A percentile compares a stretch with the other conserved stretches of the same genome.
Evolutionary conservation across 2,329 filamentous ascomycete species (phyloP).

Genomic region (Pseudogymnoascus sp.): DNA sequence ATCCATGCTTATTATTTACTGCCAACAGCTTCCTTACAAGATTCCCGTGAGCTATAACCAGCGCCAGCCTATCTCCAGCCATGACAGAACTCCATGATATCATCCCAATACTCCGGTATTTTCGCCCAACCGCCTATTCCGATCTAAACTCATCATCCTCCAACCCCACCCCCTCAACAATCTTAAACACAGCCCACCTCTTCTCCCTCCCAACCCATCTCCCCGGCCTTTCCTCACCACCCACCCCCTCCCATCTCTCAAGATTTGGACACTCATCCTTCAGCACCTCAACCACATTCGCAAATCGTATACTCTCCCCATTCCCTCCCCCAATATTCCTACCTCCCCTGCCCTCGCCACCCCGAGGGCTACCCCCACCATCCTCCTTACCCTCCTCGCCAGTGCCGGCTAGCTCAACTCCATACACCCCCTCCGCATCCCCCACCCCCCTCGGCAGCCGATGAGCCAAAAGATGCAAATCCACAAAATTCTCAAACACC

Average conservation of each 20-base stretch:
- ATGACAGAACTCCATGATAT: neutral
- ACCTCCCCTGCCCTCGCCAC: constrained; percentile 6
- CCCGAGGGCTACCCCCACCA: constrained; percentile 8
- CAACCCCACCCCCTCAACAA: neutral
- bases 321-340: constrained; percentile 8
- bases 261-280: constrained; percentile 21
- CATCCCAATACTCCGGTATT: neutral
- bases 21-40: too few species aligned
- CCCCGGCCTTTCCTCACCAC: neutral
- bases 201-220: neutral
- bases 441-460: constrained; percentile 33
- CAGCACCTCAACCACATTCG: constrained; percentile 23
- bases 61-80: neutral
- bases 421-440: constrained; percentile 33
- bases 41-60: neutral
- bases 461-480: constrained; percentile 47
- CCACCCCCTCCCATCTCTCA: neutral
- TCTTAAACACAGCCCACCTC: neutral
- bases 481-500: constrained; percentile 46
- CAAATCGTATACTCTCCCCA: neutral
- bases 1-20: neutral
- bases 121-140: neutral
- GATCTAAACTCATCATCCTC: neutral
- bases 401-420: neutral
- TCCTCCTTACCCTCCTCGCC: constrained; percentile 10